These are phyloP conservation scores for Obelidium mucronatum DNA, from an alignment of 192 early-diverging fungal genomes.

Conservation along the genomic window DNA sequence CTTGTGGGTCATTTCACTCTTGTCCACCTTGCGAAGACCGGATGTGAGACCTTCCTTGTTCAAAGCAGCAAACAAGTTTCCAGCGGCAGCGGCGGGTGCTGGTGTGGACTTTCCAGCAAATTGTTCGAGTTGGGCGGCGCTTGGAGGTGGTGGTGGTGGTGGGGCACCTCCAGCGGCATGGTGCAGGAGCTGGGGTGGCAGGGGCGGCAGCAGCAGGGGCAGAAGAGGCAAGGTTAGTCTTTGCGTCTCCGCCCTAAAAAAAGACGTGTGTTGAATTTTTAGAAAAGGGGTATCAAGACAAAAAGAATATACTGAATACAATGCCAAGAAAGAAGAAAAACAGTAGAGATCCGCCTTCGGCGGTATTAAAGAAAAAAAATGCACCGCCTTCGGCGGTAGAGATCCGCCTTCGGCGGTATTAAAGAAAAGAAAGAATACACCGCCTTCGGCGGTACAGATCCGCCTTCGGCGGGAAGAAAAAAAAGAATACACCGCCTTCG, in stretches of 20 bases:
- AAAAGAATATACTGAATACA: neutral
- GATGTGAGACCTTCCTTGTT: constrained; percentile 74
- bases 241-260: constrained; percentile 72
- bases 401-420: too few species aligned
- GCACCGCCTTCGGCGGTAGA: too few species aligned
- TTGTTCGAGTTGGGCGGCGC: constrained; percentile 28
- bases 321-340: constrained; percentile 14
- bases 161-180: constrained; percentile 36
- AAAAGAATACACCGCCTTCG: too few species aligned
- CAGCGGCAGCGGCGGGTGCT: constrained; percentile 32
- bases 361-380: too few species aligned
- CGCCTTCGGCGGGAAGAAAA: too few species aligned
- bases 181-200: constrained; percentile 48
- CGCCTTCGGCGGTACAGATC: too few species aligned
- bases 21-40: constrained; percentile 92
- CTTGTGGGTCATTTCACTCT: constrained; percentile 98
- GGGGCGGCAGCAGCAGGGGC: constrained; percentile 47
- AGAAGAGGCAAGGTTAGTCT: constrained; percentile 29
- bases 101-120: constrained; percentile 16
- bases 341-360: constrained; percentile 29
- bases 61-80: constrained; percentile 83
- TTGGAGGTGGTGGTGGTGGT: constrained; percentile 38
- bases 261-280: too few species aligned
- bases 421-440: too few species aligned
- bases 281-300: too few species aligned